Percentiles rank a stretch among this genome's conserved stretches.
phyloP scores from a whole-genome alignment of 495 filamentous ascomycete genomes.

The Pseudevernia furfuracea region DNA sequence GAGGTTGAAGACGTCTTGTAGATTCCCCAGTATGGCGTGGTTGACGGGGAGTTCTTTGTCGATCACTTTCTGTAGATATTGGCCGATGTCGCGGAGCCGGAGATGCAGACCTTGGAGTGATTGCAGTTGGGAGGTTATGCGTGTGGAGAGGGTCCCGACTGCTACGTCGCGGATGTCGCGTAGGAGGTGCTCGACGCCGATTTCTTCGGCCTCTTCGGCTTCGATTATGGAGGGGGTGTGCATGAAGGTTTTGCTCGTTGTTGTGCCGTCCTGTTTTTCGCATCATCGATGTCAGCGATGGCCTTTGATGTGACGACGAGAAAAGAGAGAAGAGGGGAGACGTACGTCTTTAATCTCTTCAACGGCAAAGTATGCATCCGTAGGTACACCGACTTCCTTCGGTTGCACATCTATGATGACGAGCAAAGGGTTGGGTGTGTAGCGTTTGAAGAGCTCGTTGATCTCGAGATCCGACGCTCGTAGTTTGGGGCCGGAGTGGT shows the following conservation, averaged over 20 bases:
- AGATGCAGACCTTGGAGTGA: slow-evolving; percentile 94
- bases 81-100: slow-evolving; percentile 88
- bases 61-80: slow-evolving; percentile 92
- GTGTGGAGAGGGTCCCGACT: slow-evolving; percentile 94
- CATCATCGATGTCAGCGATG: not conserved
- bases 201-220: slow-evolving; percentile 97
- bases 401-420: slow-evolving; percentile 99
- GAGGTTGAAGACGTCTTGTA: slow-evolving; percentile 98
- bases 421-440: slow-evolving; percentile 90
- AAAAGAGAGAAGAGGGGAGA: slow-evolving; percentile 17
- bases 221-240: slow-evolving; percentile 99
- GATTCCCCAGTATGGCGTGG: slow-evolving; percentile 92
- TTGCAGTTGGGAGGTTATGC: slow-evolving; percentile 95
- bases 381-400: slow-evolving; percentile 95
- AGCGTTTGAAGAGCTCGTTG: slow-evolving; percentile 99
- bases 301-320: not conserved
- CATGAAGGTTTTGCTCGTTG: slow-evolving; percentile 93
- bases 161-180: slow-evolving; percentile 97
- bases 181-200: slow-evolving; percentile 94
- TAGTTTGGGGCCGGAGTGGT: slow-evolving; percentile 95
- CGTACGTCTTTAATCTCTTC: slow-evolving; percentile 99
- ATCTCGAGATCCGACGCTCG: slow-evolving; percentile 96
- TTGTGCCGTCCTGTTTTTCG: slow-evolving; percentile 75
- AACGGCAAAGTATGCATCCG: slow-evolving; percentile 97
- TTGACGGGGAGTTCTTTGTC: slow-evolving; percentile 89